Percentiles rank a stretch among this genome's conserved stretches.
These are phyloP conservation scores for Metarhizium brunneum DNA, from an alignment of 2,329 filamentous ascomycete species.

Conservation along the genomic window DNA sequence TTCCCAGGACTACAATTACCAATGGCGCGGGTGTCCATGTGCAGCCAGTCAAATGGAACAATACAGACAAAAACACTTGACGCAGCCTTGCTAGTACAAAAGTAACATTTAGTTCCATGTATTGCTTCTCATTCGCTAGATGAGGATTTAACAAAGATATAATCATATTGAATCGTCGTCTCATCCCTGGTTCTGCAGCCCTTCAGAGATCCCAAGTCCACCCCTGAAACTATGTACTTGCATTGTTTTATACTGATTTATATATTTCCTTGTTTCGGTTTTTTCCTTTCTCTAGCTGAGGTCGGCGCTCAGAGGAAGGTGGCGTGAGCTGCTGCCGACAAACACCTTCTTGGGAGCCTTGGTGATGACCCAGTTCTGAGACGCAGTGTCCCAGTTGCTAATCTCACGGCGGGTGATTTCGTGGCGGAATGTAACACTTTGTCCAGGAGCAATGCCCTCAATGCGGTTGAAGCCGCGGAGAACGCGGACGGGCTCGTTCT, in stretches of 20 bases:
- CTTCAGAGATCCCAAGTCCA: too few relatives aligned
- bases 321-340: constrained; percentile 46
- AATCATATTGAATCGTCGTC: not conserved
- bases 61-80: too few relatives aligned
- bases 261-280: not conserved
- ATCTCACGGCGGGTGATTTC: constrained; percentile 71
- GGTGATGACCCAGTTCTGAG: constrained; percentile 77
- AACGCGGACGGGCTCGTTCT: constrained; percentile 54
- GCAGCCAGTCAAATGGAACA: too few relatives aligned
- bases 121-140: too few relatives aligned
- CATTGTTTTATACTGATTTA: not conserved
- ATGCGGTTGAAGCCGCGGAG: constrained; percentile 79
- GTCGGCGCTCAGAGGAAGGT: constrained; percentile 34
- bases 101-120: too few relatives aligned
- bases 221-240: not conserved
- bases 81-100: too few relatives aligned
- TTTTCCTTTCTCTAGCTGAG: not conserved
- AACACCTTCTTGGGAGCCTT: constrained; percentile 41
- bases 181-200: not conserved
- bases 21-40: too few relatives aligned
- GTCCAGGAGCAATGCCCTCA: constrained; percentile 56
- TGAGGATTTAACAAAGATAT: not conserved
- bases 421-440: constrained; percentile 55
- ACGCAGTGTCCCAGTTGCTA: constrained; percentile 71
- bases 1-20: too few relatives aligned